Evolutionary conservation across 2,329 filamentous ascomycete genomes (phyloP), one percentile per base, ranked within the genome.

Genomic region (Tricladium varicosporioides): DNA sequence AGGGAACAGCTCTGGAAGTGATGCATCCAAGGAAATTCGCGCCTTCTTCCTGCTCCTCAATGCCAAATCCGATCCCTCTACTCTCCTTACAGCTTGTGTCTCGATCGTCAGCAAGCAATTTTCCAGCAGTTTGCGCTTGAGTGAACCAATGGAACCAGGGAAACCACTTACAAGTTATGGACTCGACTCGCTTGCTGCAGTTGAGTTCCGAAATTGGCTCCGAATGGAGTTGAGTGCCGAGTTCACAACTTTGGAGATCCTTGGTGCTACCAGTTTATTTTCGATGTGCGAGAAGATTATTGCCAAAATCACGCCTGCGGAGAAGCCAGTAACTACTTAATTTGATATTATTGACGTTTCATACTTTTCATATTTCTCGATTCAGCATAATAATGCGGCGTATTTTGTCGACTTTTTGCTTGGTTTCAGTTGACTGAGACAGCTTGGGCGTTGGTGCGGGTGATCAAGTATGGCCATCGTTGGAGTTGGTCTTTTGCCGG

Each of bases 111-210:
- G 53, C 16, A 50, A 49, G 31, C 61, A 68, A 16, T 60, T 72
- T 18, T 60, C 59, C 10, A 66, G 64, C 50, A 61, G 57, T 7
- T 57, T 72, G 15, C 60, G 66, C 0, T 56, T 71, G 7, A 54
- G 59, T 1, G 62, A 65, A 15, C 54, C 63, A 1, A 62, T 72
- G 22, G 60, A 66, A 13, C 60, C 64, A n/a, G 64, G 58, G 1
- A 66, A 67, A 22, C 63, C 67, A 1, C 16, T 62, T n/a, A 22
- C 48, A 14, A 44, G 53, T 13, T 63, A 62, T 18, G 60, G 61
- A 7, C 74, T 81, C 2, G 80, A 82, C 68, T 80, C 78, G 0
- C 71, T 82, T 11, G 74, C 79, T 5, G 79, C 78, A 2, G 77
- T 81, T 15, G 76, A 76, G 11, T 68, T 81, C 4, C 73, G 79